Conservation (phyloP, 495 filamentous ascomycete species). For the Beverwykella pulmonaria region DNA sequence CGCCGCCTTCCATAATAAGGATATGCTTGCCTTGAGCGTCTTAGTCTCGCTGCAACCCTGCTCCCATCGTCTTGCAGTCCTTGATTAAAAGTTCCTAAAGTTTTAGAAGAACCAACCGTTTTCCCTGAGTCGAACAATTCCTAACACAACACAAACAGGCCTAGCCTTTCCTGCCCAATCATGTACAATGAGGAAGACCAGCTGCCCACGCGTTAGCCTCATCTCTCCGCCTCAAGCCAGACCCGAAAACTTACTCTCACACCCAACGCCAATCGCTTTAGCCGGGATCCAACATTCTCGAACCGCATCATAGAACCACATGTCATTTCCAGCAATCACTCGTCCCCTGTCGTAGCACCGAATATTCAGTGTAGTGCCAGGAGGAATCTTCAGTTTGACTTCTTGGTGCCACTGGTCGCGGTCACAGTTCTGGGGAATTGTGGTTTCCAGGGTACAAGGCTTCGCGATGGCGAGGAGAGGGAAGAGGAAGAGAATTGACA, state of each 20-base stretch:
- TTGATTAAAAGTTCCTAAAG: too few species aligned
- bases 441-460: neutral
- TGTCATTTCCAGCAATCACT: neutral
- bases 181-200: too few species aligned
- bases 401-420: neutral
- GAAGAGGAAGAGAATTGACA: neutral
- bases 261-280: neutral
- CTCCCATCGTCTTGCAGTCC: too few species aligned
- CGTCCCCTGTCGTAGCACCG: neutral
- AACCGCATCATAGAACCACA: neutral
- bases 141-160: too few species aligned
- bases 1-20: too few species aligned
- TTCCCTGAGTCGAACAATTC: too few species aligned
- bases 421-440: slow-evolving; percentile 2
- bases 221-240: too few species aligned
- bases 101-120: too few species aligned
- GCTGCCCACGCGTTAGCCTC: too few species aligned
- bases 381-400: neutral
- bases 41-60: too few species aligned
- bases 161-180: too few species aligned
- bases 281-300: neutral
- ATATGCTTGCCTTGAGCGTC: too few species aligned
- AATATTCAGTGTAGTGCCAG: neutral
- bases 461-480: neutral
- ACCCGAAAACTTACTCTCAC: neutral